These are phyloP conservation scores for Vitis hybrid DNA, from an alignment of 177 flowering plant species.

Conservation along the genomic window DNA sequence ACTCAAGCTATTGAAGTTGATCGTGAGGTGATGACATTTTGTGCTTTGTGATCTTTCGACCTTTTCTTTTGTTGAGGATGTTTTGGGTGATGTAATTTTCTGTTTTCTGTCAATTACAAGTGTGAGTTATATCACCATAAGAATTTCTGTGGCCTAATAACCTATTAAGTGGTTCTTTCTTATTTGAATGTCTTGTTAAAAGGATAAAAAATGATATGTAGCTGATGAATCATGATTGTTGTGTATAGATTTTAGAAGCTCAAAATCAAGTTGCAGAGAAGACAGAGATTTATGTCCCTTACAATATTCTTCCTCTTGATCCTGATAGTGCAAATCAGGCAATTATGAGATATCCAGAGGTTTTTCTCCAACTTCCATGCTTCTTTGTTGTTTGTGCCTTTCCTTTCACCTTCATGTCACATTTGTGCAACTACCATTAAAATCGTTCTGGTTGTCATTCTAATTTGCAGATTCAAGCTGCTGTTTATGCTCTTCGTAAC, in stretches of 20 bases:
- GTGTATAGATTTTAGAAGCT: conserved; percentile 71
- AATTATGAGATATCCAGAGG: conserved; percentile 96
- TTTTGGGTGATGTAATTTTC: too few relatives aligned
- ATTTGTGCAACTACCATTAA: background rate
- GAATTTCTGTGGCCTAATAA: too few relatives aligned
- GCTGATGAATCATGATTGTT: background rate
- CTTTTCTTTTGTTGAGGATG: too few relatives aligned
- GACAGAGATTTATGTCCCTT: conserved; percentile 79
- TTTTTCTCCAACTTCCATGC: conserved; percentile 15
- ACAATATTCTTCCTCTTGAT: conserved; percentile 98
- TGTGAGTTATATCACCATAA: too few relatives aligned
- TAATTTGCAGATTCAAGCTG: conserved; percentile 78
- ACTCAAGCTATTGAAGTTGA: conserved; percentile 81
- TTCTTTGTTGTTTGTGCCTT: conserved; percentile 4
- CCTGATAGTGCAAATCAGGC: conserved; percentile 97
- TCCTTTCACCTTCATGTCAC: background rate
- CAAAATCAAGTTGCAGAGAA: conserved; percentile 89
- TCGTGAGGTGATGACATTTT: conserved; percentile 59
- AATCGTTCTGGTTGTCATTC: background rate
- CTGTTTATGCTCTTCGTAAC: conserved; percentile 88
- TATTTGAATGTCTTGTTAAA: too few relatives aligned
- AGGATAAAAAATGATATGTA: too few relatives aligned
- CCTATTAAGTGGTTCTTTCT: too few relatives aligned
- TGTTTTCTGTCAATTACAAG: too few relatives aligned
- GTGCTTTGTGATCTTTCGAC: background rate